Evolutionary conservation across 352 stramenopile genomes (phyloP), one percentile per base, ranked within the genome.

Genomic region (Thraustochytrium striatum): DNA sequence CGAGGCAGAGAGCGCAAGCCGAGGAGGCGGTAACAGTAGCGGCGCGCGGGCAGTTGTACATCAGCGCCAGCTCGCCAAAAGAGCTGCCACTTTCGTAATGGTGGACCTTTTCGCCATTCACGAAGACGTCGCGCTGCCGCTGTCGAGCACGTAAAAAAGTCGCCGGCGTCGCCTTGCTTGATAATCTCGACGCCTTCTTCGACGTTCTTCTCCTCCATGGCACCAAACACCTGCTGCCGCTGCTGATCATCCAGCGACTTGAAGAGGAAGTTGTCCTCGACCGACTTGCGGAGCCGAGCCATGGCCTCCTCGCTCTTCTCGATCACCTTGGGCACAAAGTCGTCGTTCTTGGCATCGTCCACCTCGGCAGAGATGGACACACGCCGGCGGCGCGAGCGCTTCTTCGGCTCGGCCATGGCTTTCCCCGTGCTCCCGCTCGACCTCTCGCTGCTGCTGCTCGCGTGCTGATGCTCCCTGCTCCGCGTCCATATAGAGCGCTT

Each of bases 41-140:
- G 1, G 92, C 92, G 21, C 95, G 86, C 41, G 94, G 93, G 72
- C 90, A 96, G 80, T 97, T 96, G 86, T 98, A 98, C 79, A 98
- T 87, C 61, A 98, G 84, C n/a, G 95, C 94, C 9, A 97, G 91
- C 87, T 98, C 95, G 11, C 95, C 95, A 83, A 98, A 98, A 65
- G 81, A 81, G 39, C 81, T 72, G 30, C 83, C 79, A 35, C 58
- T 30, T 5, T 32, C 44, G 44, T 87, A 87, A 25, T 35, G 58
- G 2, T 57, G 57, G 0, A 87, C 82, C 57, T 69, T 72, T 25
- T 84, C 50, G 2, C 82, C 87, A 3, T 87, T 70, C 30, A 91
- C 86, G 41, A 85, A 88, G 53, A 92, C 86, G 68, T 84, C 84
- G 87, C 90, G 21, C 72, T 81, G 3, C 89, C 89, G 13, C 75